Percentiles rank a stretch among this genome's conserved stretches.
These are phyloP conservation scores for Tilletia indica DNA, from an alignment of 1,284 basidiomycete genomes.

Conservation along the genomic window DNA sequence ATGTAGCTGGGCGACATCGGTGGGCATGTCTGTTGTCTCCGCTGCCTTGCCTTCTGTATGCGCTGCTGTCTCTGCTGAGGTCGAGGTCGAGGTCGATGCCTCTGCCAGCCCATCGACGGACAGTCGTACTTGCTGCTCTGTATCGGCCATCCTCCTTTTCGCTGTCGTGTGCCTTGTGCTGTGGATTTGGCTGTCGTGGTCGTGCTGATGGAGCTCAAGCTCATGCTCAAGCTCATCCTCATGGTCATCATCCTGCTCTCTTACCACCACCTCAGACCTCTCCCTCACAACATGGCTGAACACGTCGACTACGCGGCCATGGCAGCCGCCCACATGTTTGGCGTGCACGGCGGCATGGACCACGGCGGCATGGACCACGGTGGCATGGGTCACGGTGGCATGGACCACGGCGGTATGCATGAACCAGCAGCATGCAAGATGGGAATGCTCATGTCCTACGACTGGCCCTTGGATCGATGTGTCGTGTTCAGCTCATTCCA, in stretches of 20 bases:
- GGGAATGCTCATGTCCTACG: conserved; percentile 5
- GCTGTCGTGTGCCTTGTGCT: not conserved
- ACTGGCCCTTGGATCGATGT: not conserved
- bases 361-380: conserved; percentile 19
- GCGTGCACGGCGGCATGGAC: not conserved
- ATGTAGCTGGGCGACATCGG: conserved; percentile 9
- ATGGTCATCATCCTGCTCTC: not conserved
- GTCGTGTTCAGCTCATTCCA: not conserved
- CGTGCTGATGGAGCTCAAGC: not conserved
- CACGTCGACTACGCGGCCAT: not conserved
- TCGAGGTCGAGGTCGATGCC: not conserved
- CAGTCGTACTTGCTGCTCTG: not conserved
- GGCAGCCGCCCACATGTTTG: not conserved
- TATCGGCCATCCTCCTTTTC: not conserved
- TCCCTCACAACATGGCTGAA: not conserved
- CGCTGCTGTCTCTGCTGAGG: not conserved
- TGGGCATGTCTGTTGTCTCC: not conserved
- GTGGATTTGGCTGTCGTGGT: not conserved
- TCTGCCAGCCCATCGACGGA: no score
- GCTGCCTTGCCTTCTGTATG: not conserved
- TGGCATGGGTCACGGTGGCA: not conserved
- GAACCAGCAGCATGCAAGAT: not conserved
- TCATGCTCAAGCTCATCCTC: not conserved
- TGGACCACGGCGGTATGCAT: not conserved
- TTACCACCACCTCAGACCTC: not conserved